Evolutionary conservation across 1,284 basidiomycete species (phyloP).

Genomic region (Cryptococcus floricola): DNA sequence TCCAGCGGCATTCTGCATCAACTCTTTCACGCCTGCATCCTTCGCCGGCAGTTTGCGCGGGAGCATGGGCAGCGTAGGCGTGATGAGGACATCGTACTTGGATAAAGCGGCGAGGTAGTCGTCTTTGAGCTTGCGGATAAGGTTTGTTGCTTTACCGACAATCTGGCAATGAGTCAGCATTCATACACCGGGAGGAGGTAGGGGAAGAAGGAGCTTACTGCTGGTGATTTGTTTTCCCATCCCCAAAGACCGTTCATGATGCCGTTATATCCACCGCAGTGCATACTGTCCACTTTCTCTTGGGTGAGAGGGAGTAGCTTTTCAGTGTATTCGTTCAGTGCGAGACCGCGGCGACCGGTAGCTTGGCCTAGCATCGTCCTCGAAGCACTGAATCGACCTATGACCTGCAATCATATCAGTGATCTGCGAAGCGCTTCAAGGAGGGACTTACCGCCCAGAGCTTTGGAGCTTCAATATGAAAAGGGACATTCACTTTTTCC

Average conservation of each 20-base stretch:
- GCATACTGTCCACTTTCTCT: slow-evolving; percentile 47
- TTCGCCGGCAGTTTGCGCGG: slow-evolving; percentile 12
- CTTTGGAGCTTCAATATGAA: slow-evolving; percentile 23
- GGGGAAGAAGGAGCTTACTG: slow-evolving; percentile 2
- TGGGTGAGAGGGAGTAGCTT: slow-evolving; percentile 49
- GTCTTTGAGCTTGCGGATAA: slow-evolving; percentile 49
- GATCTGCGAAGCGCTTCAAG: not conserved
- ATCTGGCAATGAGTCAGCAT: slow-evolving; percentile 3
- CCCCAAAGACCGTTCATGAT: slow-evolving; percentile 21
- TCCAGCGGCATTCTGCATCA: slow-evolving; percentile 25
- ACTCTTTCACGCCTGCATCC: slow-evolving; percentile 8
- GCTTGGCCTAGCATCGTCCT: slow-evolving; percentile 6
- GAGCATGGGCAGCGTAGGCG: slow-evolving; percentile 49
- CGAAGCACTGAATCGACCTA: slow-evolving; percentile 5
- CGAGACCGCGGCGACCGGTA: slow-evolving; percentile 41
- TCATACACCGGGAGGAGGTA: not conserved
- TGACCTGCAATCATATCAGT: slow-evolving; percentile 4
- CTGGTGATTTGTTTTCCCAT: slow-evolving; percentile 22
- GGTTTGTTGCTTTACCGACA: slow-evolving; percentile 29
- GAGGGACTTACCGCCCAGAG: slow-evolving; percentile 18
- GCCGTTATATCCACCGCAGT: slow-evolving; percentile 6
- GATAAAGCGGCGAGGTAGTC: slow-evolving; percentile 50
- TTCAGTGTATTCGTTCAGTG: slow-evolving; percentile 47
- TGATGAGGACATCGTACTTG: slow-evolving; percentile 51
- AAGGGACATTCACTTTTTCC: slow-evolving; percentile 15